phyloP scores from a whole-genome alignment of 1,139 yeast species.

The Kodamaea arcana region DNA sequence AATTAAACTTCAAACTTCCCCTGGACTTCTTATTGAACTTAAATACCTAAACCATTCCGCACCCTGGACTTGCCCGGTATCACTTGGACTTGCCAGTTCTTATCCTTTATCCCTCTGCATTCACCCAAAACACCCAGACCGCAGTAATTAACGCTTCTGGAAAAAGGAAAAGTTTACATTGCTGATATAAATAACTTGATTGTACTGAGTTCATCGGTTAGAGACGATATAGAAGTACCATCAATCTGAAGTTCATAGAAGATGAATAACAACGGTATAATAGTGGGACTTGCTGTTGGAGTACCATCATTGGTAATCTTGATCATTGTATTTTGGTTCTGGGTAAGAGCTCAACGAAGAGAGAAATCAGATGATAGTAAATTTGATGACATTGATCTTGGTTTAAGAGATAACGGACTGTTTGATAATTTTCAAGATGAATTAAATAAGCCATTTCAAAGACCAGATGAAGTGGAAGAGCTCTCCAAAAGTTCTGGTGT shows the following conservation, averaged over 20 bases:
- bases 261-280: constrained; percentile 13
- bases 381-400: constrained; percentile 32
- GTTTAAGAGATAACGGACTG: constrained; percentile 35
- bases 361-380: constrained; percentile 24
- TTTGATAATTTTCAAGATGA: constrained; percentile 38
- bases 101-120: too few relatives aligned
- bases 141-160: background rate
- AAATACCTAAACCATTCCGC: too few relatives aligned
- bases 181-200: background rate
- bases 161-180: background rate
- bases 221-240: too few relatives aligned
- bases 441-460: constrained; percentile 23
- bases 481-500: background rate
- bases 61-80: too few relatives aligned
- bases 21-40: too few relatives aligned
- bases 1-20: too few relatives aligned
- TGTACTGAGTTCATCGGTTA: too few relatives aligned
- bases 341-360: constrained; percentile 30
- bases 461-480: background rate
- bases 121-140: background rate
- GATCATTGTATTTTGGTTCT: constrained; percentile 16
- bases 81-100: too few relatives aligned
- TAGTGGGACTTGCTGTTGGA: constrained; percentile 45
- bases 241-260: too few relatives aligned
- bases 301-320: constrained; percentile 30